Conservation (phyloP, 176 grass and related monocot species). For the Ananas comosus region DNA sequence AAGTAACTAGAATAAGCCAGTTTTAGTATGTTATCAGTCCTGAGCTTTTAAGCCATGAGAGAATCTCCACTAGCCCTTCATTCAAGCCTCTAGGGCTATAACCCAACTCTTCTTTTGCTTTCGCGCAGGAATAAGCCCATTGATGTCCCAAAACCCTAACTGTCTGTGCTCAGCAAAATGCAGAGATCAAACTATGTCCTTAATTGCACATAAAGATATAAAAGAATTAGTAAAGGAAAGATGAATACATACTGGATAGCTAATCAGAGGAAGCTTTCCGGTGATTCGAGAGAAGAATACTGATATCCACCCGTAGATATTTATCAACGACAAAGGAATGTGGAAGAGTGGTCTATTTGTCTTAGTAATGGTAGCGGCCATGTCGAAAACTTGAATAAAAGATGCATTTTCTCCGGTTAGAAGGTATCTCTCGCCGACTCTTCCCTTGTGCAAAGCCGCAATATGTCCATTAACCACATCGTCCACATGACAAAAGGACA, state of each 20-base stretch:
- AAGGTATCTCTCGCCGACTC: conserved; percentile 73
- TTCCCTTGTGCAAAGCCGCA: conserved; percentile 69
- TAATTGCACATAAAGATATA: not conserved
- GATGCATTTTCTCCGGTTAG: conserved; percentile 77
- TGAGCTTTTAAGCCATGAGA: conserved; percentile 69
- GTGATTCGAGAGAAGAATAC: conserved; percentile 74
- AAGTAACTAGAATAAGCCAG: too few species aligned
- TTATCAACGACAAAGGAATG: conserved; percentile 59
- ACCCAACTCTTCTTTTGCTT: conserved; percentile 55
- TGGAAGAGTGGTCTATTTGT: conserved; percentile 58
- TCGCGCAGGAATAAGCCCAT: conserved; percentile 89
- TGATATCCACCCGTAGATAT: conserved; percentile 88
- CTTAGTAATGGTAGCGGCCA: conserved; percentile 58
- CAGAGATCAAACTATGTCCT: conserved; percentile 3
- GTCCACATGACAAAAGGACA: conserved; percentile 69
- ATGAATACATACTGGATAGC: conserved; percentile 54
- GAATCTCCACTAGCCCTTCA: conserved; percentile 67
- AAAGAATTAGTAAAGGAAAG: not conserved
- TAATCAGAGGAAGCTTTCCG: conserved; percentile 84
- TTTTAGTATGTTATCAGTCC: conserved; percentile 60
- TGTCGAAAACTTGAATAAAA: conserved; percentile 56
- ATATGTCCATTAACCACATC: conserved; percentile 88
- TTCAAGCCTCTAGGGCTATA: conserved; percentile 71
- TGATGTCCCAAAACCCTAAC: conserved; percentile 65
- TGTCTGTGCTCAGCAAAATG: conserved; percentile 36